Evolutionary conservation across 2,329 filamentous ascomycete genomes (phyloP).

Genomic region (Zopfia rhizophila): DNA sequence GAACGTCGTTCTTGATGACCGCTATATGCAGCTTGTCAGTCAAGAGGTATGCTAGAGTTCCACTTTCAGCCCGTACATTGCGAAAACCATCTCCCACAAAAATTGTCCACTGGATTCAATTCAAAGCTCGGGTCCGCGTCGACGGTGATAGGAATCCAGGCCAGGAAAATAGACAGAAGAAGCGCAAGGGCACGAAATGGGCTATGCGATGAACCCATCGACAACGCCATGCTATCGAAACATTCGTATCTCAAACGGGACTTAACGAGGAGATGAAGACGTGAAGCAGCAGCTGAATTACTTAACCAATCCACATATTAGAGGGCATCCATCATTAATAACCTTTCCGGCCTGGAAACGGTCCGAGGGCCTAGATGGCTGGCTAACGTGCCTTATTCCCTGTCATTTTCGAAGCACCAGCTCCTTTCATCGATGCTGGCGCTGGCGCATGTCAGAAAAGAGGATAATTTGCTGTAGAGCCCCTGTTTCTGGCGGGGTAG

Average conservation of each 20-base stretch:
- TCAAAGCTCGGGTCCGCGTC: constrained; percentile 15
- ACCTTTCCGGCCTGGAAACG: too few species aligned
- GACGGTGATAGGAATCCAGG: constrained; percentile 11
- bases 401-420: too few species aligned
- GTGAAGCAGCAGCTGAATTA: too few species aligned
- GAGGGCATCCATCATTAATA: constrained; percentile 7
- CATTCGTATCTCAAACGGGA: too few species aligned
- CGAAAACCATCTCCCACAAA: constrained; percentile 35
- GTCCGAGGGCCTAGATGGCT: too few species aligned
- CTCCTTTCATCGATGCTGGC: too few species aligned
- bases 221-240: constrained; percentile 14
- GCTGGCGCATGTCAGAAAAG: too few species aligned
- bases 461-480: too few species aligned
- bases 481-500: too few species aligned
- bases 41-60: background rate
- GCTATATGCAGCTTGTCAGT: constrained; percentile 19
- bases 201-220: background rate
- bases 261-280: too few species aligned
- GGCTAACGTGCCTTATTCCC: too few species aligned
- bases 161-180: constrained; percentile 4
- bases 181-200: background rate
- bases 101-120: constrained; percentile 30
- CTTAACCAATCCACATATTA: background rate
- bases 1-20: constrained; percentile 30
- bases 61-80: constrained; percentile 24